Base-by-base conservation (phyloP, 1,284 basidiomycete genomes). In the Paramarasmius palmivorus region DNA sequence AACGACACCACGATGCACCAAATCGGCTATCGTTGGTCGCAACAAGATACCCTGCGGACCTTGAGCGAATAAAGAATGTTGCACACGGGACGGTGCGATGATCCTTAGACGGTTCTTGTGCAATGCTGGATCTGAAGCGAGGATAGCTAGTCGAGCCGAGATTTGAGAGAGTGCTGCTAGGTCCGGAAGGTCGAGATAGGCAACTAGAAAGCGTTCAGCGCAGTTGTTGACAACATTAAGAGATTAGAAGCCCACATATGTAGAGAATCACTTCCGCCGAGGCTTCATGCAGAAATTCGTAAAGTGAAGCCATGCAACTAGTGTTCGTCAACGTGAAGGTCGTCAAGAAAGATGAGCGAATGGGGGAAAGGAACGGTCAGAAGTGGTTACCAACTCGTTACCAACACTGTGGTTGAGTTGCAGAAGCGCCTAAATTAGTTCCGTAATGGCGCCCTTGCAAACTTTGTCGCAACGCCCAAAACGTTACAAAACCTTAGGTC, bases 161-260 rank as follows among this genome's bases (percentile, higher is more conserved):
- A 78, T 70, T 50, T 69, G 72, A 10, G 77, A 73, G 32, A 88
- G 64, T 2, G 72, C 65, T 49, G 76, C 75, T 42, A 89, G 77
- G 63, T 90, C 88, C 0, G 88, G 87, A 6, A 89, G 66, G 66
- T 90, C 87, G 47, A 90, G 73, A 64, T 79, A 90, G 2, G 83
- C 82, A 40, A 87, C 86, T 88, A 59, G 12, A 12, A 14, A 9
- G 14, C 19, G 26, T 19, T 47, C 23, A 46, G 25, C 35, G 15
- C 22, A 60, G 45, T 37, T 52, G 57, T 20, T 55, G 54, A 10
- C 56, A 49, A 25, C 41, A 38, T 34, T 17, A 46, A 41, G 36
- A 32, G 41, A 37, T 10, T 10, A 26, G 23, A 20, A 48, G 72
- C 78, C 55, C 59, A 85, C 85, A 68, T 36, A 88, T 84, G 59